These are phyloP conservation scores for Pythium brassicae DNA, from an alignment of 352 stramenopile genomes.

Conservation along the genomic window DNA sequence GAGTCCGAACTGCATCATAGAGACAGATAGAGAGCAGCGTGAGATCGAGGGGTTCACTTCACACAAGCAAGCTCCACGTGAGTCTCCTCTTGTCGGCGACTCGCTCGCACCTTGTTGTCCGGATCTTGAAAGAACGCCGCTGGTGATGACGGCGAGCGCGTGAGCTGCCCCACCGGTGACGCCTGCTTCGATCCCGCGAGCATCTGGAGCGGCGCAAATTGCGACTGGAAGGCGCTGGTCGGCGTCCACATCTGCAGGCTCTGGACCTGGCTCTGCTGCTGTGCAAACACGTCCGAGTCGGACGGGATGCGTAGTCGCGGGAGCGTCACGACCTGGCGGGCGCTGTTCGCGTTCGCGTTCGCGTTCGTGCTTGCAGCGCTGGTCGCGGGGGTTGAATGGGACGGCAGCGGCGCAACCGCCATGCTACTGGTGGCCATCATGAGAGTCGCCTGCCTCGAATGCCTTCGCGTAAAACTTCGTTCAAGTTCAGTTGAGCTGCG, in stretches of 20 bases:
- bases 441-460: no score
- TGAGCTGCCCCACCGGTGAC: conserved; percentile 13
- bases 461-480: no score
- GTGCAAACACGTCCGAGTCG: conserved; percentile 13
- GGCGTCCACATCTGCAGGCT: background rate
- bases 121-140: conserved; percentile 37
- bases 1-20: conserved; percentile 43
- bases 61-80: background rate
- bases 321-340: conserved; percentile 5
- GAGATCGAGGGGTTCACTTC: no score
- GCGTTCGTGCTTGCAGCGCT: no score
- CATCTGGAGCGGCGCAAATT: background rate
- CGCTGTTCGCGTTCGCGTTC: background rate
- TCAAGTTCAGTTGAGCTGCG: background rate
- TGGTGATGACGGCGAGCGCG: conserved; percentile 36
- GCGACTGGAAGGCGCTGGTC: conserved; percentile 3
- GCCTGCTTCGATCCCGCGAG: background rate
- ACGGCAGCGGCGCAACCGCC: no score
- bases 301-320: conserved; percentile 15
- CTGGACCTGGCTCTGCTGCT: conserved; percentile 5
- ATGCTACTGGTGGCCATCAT: background rate
- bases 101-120: conserved; percentile 21
- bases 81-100: background rate
- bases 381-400: no score
- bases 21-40: conserved; percentile 16